Base-by-base conservation (phyloP, 2,329 filamentous ascomycete genomes). In the Xylariomycetidae sp. region DNA sequence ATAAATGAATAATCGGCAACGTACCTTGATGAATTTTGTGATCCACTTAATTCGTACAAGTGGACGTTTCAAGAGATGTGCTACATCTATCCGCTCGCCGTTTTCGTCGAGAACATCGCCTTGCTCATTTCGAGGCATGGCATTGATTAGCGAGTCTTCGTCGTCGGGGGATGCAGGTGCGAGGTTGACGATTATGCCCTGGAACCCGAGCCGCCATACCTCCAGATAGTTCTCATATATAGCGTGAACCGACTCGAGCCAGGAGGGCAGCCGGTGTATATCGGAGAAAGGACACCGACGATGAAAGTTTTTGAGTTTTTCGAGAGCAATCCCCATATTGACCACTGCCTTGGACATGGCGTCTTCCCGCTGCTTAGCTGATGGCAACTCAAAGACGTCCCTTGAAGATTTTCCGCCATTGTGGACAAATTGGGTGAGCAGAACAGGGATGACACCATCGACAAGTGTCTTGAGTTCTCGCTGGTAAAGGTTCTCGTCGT, bases 111-210 rank as follows among this genome's bases (percentile, higher is more conserved):
- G 54, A 11, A 85, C 69, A 46, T 83, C 80, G 15, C 84, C 82
- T 34, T 81, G 67, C 37, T 74, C 73, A 33, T 82, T 81, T 33
- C 66, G 69, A 42, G 74, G 77, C 63, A 75, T 65, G 2, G 72
- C 75, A 40, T 75, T 69, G 33, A 81, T 54, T 2, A 80, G 61
- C 2, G 75, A 78, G 42, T 80, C 71, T 25, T 78, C 70, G 30
- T 82, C 77, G 20, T 82, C 77, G 2, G 59, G 51, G 2, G 64
- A 62, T 4, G 79, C 76, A 6, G 88, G 85, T 2, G 88, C 88
- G 20, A 97, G 77, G 54, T 95, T 97, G 49, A 98, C 87, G 31
- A 97, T 80, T 14, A 98, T 79, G 55, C 94, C 89, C 51, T 95
- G 85, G 59, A 97, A 98, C 1, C 92, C 92, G 30, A 97, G 72